Base-by-base conservation (phyloP, 495 filamentous ascomycete genomes). In the Podospora comata region DNA sequence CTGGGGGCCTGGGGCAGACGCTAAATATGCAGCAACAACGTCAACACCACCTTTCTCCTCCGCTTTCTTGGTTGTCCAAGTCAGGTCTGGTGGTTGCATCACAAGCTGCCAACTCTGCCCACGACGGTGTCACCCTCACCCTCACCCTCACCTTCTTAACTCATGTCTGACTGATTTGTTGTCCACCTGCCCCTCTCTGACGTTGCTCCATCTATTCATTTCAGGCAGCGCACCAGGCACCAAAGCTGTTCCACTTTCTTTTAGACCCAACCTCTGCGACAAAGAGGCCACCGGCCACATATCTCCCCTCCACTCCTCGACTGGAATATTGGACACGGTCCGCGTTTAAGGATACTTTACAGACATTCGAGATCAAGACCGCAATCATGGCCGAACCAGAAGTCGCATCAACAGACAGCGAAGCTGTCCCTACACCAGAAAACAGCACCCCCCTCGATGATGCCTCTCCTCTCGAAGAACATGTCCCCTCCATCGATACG, bases 321-420 rank as follows among this genome's bases (percentile, higher is more conserved):
- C 9, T 48, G 9, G 2, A 48, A 13, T 48, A 16, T 16, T 13
- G 9, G 39, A 48, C 39, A 48, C 9, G 39, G 15, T 11, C 9
- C 39, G 39, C 39, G 39, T 48, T 48, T 11, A 11, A 48, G 15
- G 39, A 48, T 48, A 48, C 13, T 16, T 48, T 6, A 48, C 39
- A 16, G 13, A 13, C 39, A 48, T 3, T 11, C 39, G 15, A 48
- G 39, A 16, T 16, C 39, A 16, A 48, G 39, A 48, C 9, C 39
- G 13, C 39, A 16, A 53, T 78, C 60, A 85, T 88, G 85, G 81
- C 79, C 57, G 80, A 81, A 65, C 79, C 79, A 67, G 81, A 83
- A 54, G 76, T 73, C 48, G 69, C 73, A 13, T 78, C 77, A 56
- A 83, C 80, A 20, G 81, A 84, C 70, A 77, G 79, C 69, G 82